These are phyloP conservation scores for Phylloporus scabripes DNA, from an alignment of 768 basidiomycete genomes.

Conservation along the genomic window DNA sequence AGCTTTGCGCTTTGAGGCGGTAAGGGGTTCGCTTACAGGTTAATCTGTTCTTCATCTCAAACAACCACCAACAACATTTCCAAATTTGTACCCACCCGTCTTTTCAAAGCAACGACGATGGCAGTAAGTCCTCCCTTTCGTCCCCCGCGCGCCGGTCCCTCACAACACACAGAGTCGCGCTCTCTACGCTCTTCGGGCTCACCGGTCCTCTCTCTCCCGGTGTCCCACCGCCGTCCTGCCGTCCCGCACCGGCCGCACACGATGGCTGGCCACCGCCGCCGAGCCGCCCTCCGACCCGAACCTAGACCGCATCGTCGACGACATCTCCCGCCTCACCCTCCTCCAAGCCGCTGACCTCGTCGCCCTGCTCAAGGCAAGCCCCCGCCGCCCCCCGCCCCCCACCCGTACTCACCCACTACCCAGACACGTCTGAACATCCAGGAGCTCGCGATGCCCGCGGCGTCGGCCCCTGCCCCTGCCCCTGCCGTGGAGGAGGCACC, in stretches of 20 bases:
- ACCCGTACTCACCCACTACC: neutral
- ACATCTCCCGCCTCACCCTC: conserved; percentile 83
- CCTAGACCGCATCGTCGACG: conserved; percentile 82
- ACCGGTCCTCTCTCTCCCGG: conserved; percentile 8
- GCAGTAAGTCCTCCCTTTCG: conserved; percentile 14
- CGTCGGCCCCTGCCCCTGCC: conserved; percentile 54
- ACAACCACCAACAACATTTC: conserved; percentile 20
- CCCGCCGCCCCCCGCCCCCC: neutral
- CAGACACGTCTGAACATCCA: conserved; percentile 93
- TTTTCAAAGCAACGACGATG: conserved; percentile 16
- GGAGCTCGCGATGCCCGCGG: conserved; percentile 90
- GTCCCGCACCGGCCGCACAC: conserved; percentile 33
- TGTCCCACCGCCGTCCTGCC: conserved; percentile 5
- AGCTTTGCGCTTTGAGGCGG: too few relatives aligned
- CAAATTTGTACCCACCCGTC: conserved; percentile 12
- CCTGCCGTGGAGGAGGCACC: conserved; percentile 57
- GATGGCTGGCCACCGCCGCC: conserved; percentile 53
- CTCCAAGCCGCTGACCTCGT: conserved; percentile 96
- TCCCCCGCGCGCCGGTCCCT: neutral
- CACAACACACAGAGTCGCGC: conserved; percentile 17
- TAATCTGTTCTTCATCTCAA: too few relatives aligned
- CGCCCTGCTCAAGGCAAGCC: conserved; percentile 74
- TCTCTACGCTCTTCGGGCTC: conserved; percentile 15
- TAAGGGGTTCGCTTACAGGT: too few relatives aligned
- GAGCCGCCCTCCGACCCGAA: conserved; percentile 55